Evolutionary conservation across 441 rosid species (phyloP), one percentile per base, ranked within the genome.

Genomic region (Syzygium syzygioides): DNA sequence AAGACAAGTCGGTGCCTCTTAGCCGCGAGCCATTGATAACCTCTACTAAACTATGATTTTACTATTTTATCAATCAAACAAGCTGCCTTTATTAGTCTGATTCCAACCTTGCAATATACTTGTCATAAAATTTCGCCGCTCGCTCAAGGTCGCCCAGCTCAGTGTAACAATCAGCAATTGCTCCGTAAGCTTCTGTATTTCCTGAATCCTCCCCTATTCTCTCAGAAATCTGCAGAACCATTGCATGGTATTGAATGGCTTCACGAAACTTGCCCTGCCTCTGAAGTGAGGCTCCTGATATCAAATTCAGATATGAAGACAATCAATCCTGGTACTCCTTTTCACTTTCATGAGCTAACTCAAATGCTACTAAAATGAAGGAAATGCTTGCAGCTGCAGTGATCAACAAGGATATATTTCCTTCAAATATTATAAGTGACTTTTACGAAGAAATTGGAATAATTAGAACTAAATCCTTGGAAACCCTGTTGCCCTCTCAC

Each of bases 111-210:
- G 98, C 91, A 90, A 98, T 98, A 84, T 98, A 96, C 23, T 93
- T 89, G 90, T 98, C 99, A 84, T 96, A 98, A 91, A 95, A 98
- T 54, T 91, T 94, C 11, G 95, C 99, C 1, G 99, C 99, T 86
- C 90, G 94, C 92, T 97, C 99, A 9, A 96, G 98, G 79, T 98
- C 99, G 28, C 99, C 99, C 3, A 98, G 94, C 91, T 98, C 98
- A 8, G 98, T 98, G 89, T 98, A 95, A 86, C 99, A 98, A 89
- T 96, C 99, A 2, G 99, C 99, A 64, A 98, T 98, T 64, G 99
- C 99, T 50, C 99, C 98, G 32, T 93, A 98, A 17, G 99, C 99
- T 91, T 98, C 99, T 18, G 98, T 97, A 92, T 91, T 94, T 11
- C 99, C 99, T 14, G 99, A 98, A 60, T 93, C 95, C 87, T 95